Base-by-base conservation (phyloP, 129 eudicot genomes). In the Chrysanthemum seticuspe region DNA sequence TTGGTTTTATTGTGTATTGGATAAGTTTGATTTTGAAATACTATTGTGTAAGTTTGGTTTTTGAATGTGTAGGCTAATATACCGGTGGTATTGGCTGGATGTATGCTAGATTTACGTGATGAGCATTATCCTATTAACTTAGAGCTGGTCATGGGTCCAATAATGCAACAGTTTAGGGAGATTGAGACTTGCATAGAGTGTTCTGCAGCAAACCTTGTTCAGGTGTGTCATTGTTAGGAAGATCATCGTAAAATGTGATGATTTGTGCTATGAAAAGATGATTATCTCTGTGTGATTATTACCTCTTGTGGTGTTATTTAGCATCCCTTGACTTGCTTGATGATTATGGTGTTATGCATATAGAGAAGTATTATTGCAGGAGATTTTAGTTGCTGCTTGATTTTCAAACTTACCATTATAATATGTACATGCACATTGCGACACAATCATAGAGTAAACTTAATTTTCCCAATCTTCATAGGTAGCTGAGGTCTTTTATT, bases 171-270 rank as follows among this genome's bases (percentile, higher is more conserved):
- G 76, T 94, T 87, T 82, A 84, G 92, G 73, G 99, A 90, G 84
- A 94, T 94, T 62, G 99, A 94, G 85, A 94, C 99, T 16, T 94
- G 99, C 63, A 88, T 94, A 73, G 99, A 94, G 82, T 94, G 99
- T 82, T 90, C 99, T 45, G 99, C 97, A 66, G 89, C 89, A 74
- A 90, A 85, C 76, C 77, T 86, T 77, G 83, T 94, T 25, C 97
- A 94, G 99, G 99, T 94, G 70, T 72, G 87, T 47, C 50, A 21
- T 52, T 69, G 58, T 69, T 73, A 53, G 14, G n/a, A 53, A 45
- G n/a, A 60, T 55, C 27, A 19, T 21, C 10, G 15, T 27, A 6
- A 8, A 6, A 7, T 40, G 47, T 40, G 47, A 40, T 68, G 69
- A 31, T 40, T 31, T 54, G 25, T 10, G 50, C 54, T 52, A 34